A percentile compares a stretch with the other conserved stretches of the same genome.
phyloP scores from a whole-genome alignment of 2,329 filamentous ascomycete species.

The Clarireedia monteithiana region DNA sequence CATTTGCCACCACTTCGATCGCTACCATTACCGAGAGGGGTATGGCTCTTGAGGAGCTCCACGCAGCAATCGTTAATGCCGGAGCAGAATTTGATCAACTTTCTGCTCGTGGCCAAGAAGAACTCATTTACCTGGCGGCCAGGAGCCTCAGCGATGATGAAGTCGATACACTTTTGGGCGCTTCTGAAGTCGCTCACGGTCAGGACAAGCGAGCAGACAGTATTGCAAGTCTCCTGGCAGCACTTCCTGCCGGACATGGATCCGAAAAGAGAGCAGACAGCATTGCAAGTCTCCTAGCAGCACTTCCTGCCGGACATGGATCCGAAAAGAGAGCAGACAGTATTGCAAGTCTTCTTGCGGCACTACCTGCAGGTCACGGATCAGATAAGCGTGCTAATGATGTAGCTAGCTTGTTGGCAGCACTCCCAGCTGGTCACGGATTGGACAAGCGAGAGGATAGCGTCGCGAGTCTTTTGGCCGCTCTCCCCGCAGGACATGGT shows the following conservation, averaged over 20 bases:
- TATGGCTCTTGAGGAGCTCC: slow-evolving; percentile 1
- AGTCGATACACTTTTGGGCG: neutral
- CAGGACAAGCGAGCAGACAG: neutral
- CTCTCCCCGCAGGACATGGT: neutral
- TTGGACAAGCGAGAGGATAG: neutral
- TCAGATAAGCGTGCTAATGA: neutral
- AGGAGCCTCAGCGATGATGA: neutral
- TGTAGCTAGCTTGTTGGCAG: neutral
- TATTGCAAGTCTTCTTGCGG: neutral
- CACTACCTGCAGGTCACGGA: neutral
- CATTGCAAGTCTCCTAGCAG: neutral
- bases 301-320: neutral
- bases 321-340: neutral
- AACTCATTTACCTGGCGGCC: neutral
- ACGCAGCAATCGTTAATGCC: neutral
- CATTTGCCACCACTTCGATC: slow-evolving; percentile 3
- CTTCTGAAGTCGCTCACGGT: neutral
- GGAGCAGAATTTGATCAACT: neutral
- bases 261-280: neutral
- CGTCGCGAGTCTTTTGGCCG: neutral
- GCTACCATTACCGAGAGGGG: neutral
- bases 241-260: neutral
- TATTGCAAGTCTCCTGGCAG: neutral
- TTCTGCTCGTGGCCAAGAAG: neutral
- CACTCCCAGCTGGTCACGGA: neutral